phyloP scores from a whole-genome alignment of 2,329 filamentous ascomycete species.

The Cercospora janseana region DNA sequence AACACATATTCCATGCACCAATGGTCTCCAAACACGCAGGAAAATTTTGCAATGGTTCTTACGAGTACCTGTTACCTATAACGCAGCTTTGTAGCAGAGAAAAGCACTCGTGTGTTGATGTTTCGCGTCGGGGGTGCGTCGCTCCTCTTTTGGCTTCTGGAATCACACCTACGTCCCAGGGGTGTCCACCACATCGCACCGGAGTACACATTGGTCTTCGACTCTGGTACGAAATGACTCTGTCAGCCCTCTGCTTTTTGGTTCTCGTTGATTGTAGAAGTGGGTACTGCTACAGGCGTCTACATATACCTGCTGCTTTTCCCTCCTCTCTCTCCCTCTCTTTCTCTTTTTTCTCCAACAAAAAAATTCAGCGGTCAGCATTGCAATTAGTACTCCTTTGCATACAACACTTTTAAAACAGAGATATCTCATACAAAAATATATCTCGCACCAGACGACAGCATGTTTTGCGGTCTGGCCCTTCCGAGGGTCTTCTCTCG shows the following conservation, averaged over 20 bases:
- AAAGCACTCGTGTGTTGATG: no score
- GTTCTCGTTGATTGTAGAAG: background rate
- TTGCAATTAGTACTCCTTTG: background rate
- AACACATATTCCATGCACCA: no score
- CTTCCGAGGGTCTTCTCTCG: slow-evolving; percentile 8
- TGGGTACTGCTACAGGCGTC: background rate
- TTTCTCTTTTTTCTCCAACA: background rate
- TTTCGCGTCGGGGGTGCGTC: no score
- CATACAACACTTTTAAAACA: background rate
- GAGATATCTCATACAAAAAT: background rate
- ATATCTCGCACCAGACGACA: background rate
- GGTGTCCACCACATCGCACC: no score
- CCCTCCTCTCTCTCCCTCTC: background rate
- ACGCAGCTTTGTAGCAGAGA: no score
- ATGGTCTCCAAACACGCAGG: no score
- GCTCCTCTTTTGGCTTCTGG: no score
- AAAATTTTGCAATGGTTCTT: no score
- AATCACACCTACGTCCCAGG: no score
- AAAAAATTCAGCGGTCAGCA: background rate
- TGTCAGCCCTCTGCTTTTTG: background rate
- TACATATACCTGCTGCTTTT: background rate
- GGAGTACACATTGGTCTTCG: background rate
- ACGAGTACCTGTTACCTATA: no score
- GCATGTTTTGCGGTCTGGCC: slow-evolving; percentile 11
- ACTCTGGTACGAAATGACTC: background rate